Percentiles rank a stretch among this genome's conserved stretches.
Evolutionary conservation across 1,284 basidiomycete species (phyloP).

Genomic region (Caloboletus inedulis): DNA sequence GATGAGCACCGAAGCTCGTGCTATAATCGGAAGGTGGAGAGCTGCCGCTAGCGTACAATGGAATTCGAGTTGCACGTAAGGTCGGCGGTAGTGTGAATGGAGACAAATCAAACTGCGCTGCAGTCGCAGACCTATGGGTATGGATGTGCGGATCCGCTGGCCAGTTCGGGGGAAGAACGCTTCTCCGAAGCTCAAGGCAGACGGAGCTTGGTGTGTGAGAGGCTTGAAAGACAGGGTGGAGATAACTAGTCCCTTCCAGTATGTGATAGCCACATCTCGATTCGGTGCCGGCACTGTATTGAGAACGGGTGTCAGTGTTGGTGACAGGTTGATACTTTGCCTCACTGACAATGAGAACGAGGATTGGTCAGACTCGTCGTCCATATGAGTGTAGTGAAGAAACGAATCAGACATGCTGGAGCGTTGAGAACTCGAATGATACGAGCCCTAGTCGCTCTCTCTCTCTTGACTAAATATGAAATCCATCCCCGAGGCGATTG

Average conservation of each 20-base stretch:
- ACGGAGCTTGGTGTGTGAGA: neutral
- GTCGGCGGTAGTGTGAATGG: neutral
- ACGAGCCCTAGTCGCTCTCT: neutral
- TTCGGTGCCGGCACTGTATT: conserved; percentile 5
- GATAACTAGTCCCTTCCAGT: neutral
- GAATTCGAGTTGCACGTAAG: neutral
- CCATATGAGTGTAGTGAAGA: neutral
- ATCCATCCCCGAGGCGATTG: conserved; percentile 3
- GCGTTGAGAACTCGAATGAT: neutral
- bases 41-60: neutral
- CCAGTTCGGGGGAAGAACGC: neutral
- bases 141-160: neutral
- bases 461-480: conserved; percentile 16
- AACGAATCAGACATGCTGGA: conserved; percentile 11
- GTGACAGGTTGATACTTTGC: neutral
- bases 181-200: neutral
- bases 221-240: neutral
- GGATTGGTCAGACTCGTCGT: neutral
- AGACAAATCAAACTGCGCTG: neutral
- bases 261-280: neutral
- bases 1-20: neutral
- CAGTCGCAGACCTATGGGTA: neutral
- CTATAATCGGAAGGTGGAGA: neutral
- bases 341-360: conserved; percentile 14
- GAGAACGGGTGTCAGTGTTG: conserved; percentile 8